Percentiles rank a stretch among this genome's conserved stretches.
phyloP scores from a whole-genome alignment of 345 rosid species.

The Nasturtium officinale region DNA sequence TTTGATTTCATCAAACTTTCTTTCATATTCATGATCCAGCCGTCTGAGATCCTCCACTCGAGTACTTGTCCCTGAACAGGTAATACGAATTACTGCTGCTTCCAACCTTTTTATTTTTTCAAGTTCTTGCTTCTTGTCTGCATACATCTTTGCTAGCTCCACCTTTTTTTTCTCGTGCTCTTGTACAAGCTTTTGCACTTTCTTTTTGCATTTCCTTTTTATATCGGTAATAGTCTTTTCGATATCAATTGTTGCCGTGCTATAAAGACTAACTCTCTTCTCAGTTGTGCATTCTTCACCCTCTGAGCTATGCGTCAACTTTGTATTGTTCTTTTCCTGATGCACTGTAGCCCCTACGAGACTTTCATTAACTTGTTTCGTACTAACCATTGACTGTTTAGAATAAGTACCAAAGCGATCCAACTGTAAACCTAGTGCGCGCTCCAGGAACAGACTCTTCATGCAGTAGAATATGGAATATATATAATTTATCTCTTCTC shows the following conservation, averaged over 20 bases:
- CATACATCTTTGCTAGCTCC: conserved; percentile 45
- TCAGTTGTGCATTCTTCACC: conserved; percentile 44
- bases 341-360: conserved; percentile 24
- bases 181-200: conserved; percentile 48
- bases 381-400: conserved; percentile 25
- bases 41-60: conserved; percentile 50
- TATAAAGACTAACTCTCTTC: conserved; percentile 40
- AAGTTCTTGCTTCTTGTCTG: conserved; percentile 52
- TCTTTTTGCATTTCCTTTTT: conserved; percentile 55
- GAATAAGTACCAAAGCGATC: conserved; percentile 42
- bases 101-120: conserved; percentile 53
- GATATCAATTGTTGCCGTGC: conserved; percentile 53
- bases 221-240: conserved; percentile 53
- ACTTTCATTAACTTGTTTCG: conserved; percentile 39
- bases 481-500: conserved; percentile 63
- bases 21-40: conserved; percentile 53
- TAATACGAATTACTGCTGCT: conserved; percentile 54
- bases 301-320: conserved; percentile 34
- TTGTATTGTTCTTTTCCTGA: conserved; percentile 32
- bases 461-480: conserved; percentile 59
- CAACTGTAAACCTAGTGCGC: conserved; percentile 36
- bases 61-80: conserved; percentile 41
- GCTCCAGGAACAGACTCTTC: conserved; percentile 59
- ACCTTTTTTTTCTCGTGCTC: conserved; percentile 54
- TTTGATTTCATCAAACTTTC: conserved; percentile 50